Percentiles rank a stretch among this genome's conserved stretches.
Conservation (phyloP, 1,284 basidiomycete genomes). For the Athelia sp. region DNA sequence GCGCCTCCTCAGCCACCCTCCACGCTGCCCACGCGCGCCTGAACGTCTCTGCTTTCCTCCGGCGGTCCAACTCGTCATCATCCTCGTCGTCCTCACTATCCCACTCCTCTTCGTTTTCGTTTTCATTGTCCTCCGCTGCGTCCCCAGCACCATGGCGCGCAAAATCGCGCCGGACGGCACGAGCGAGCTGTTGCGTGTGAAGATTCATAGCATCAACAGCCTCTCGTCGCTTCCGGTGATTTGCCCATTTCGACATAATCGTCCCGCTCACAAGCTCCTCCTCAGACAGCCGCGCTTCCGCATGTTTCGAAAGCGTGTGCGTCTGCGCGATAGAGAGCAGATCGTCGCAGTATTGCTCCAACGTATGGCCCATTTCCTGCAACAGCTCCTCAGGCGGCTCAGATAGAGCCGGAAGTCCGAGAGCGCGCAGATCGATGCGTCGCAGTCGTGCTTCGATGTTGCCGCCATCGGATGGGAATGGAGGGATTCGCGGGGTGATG, state of each 20-base stretch:
- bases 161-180: slow-evolving; percentile 28
- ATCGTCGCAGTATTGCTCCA: slow-evolving; percentile 29
- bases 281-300: slow-evolving; percentile 28
- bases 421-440: slow-evolving; percentile 14
- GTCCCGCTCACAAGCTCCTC: slow-evolving; percentile 39
- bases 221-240: slow-evolving; percentile 32
- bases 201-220: slow-evolving; percentile 35
- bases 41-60: slow-evolving; percentile 19
- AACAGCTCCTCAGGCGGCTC: slow-evolving; percentile 19
- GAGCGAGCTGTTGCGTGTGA: slow-evolving; percentile 33
- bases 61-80: slow-evolving; percentile 17
- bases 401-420: slow-evolving; percentile 22
- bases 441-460: slow-evolving; percentile 18
- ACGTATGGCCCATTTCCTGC: slow-evolving; percentile 29
- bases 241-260: slow-evolving; percentile 35
- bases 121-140: slow-evolving; percentile 2
- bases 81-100: slow-evolving; percentile 18
- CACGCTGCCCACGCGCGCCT: slow-evolving; percentile 33
- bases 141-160: slow-evolving; percentile 7
- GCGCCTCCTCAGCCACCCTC: slow-evolving; percentile 24
- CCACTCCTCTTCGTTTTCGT: slow-evolving; percentile 12
- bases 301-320: slow-evolving; percentile 28
- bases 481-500: slow-evolving; percentile 13
- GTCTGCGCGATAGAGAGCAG: slow-evolving; percentile 28
- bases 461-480: slow-evolving; percentile 21